Percentiles rank a stretch among this genome's conserved stretches.
These are phyloP conservation scores for barley (Hordeum vulgare) DNA, from an alignment of 176 grass and related monocot genomes.

Conservation along the genomic window DNA sequence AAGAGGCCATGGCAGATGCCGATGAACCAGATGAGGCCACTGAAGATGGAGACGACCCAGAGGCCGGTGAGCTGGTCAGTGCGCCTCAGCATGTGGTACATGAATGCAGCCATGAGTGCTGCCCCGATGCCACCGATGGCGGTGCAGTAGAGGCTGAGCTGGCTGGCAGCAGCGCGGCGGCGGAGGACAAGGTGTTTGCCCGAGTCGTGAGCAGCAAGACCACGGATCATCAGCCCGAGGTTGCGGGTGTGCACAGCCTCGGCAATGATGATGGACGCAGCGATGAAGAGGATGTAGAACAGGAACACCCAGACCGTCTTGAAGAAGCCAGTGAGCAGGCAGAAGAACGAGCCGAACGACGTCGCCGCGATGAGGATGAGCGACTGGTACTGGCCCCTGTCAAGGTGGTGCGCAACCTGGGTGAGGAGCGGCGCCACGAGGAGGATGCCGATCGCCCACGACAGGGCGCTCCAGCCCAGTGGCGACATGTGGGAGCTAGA, in stretches of 20 bases:
- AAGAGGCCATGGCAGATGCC: slow-evolving; percentile 87
- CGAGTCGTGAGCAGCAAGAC: slow-evolving; percentile 40
- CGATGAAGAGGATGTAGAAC: slow-evolving; percentile 65
- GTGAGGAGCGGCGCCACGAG: slow-evolving; percentile 50
- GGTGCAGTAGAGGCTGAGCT: slow-evolving; percentile 54
- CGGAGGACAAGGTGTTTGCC: slow-evolving; percentile 58
- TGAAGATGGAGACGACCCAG: slow-evolving; percentile 96
- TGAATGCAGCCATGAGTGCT: slow-evolving; percentile 75
- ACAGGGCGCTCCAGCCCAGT: slow-evolving; percentile 66
- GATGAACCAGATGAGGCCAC: slow-evolving; percentile 76
- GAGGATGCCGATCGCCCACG: slow-evolving; percentile 77
- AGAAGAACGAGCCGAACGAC: slow-evolving; percentile 59
- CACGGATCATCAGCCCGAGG: slow-evolving; percentile 77
- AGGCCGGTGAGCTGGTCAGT: slow-evolving; percentile 84
- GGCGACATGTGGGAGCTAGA: slow-evolving; percentile 50
- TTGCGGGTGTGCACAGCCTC: slow-evolving; percentile 66
- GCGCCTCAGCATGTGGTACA: slow-evolving; percentile 91
- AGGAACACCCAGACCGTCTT: slow-evolving; percentile 89
- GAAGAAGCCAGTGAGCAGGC: slow-evolving; percentile 92
- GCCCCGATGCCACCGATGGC: slow-evolving; percentile 77
- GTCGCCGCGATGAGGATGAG: slow-evolving; percentile 64
- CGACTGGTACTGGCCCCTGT: slow-evolving; percentile 71
- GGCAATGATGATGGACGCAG: slow-evolving; percentile 41
- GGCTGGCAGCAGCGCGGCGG: slow-evolving; percentile 56
- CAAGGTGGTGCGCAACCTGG: slow-evolving; percentile 65